Percentiles rank a stretch among this genome's conserved stretches.
Conservation (phyloP, 257 asterid genomes). For the Euphrasia confusa region DNA sequence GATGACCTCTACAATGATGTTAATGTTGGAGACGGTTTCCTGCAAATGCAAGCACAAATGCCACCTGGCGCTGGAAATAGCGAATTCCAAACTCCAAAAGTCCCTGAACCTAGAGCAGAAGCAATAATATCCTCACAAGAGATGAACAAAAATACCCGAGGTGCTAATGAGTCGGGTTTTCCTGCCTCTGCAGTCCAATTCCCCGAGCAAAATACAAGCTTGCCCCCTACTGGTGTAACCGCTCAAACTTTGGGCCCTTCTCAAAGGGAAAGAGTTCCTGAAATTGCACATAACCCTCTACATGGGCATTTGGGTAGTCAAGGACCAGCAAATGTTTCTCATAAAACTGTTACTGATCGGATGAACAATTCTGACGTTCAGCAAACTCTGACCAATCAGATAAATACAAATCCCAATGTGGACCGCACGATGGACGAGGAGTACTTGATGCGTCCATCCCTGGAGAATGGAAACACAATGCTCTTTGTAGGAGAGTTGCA, state of each 20-base stretch:
- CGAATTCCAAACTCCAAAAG: slow-evolving; percentile 44
- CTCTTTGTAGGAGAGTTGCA: slow-evolving; percentile 92
- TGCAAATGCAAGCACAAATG: slow-evolving; percentile 53
- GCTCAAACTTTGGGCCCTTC: slow-evolving; percentile 37
- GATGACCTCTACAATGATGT: slow-evolving; percentile 97
- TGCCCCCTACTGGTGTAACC: slow-evolving; percentile 32
- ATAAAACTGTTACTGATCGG: slow-evolving; percentile 36
- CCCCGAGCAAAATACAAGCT: slow-evolving; percentile 48
- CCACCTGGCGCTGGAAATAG: slow-evolving; percentile 45
- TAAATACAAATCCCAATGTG: slow-evolving; percentile 31
- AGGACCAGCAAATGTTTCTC: slow-evolving; percentile 39
- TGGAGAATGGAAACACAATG: slow-evolving; percentile 64
- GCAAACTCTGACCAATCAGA: slow-evolving; percentile 39
- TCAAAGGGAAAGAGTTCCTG: slow-evolving; percentile 40
- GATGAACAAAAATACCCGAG: slow-evolving; percentile 33
- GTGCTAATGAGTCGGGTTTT: slow-evolving; percentile 26
- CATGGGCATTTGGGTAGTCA: slow-evolving; percentile 50
- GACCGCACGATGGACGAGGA: slow-evolving; percentile 49
- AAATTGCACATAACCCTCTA: slow-evolving; percentile 41
- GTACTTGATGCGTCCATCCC: slow-evolving; percentile 42
- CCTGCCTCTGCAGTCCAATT: slow-evolving; percentile 23
- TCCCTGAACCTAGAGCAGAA: slow-evolving; percentile 40
- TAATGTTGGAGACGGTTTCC: slow-evolving; percentile 85
- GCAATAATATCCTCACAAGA: slow-evolving; percentile 33
- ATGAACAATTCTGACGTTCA: slow-evolving; percentile 34